phyloP scores from a whole-genome alignment of 176 grass and related monocot species.

The Oryza officinalis region DNA sequence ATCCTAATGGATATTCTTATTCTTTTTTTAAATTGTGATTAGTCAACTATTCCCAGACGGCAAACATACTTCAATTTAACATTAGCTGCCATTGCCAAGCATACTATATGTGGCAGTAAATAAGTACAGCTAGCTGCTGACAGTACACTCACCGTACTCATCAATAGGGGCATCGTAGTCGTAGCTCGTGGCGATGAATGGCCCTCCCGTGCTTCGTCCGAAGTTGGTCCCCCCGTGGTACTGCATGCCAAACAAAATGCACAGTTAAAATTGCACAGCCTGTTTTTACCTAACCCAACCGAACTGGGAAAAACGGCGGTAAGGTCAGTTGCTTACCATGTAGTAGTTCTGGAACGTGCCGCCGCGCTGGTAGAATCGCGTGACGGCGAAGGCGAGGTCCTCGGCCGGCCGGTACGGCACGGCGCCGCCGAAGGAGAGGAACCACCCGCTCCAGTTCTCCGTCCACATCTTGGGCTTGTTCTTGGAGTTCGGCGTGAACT shows the following conservation, averaged over 20 bases:
- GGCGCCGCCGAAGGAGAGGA: conserved; percentile 83
- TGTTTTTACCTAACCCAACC: not conserved
- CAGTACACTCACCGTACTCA: conserved; percentile 73
- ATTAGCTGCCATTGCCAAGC: not conserved
- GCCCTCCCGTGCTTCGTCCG: conserved; percentile 70
- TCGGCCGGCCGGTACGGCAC: conserved; percentile 85
- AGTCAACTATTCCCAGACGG: not conserved
- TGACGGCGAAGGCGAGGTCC: conserved; percentile 93
- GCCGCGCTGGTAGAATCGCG: conserved; percentile 92
- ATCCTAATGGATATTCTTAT: not conserved
- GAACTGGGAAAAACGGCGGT: not conserved
- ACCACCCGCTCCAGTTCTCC: conserved; percentile 96
- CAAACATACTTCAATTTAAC: not conserved
- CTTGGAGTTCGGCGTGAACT: conserved; percentile 77
- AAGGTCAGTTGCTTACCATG: conserved; percentile 44
- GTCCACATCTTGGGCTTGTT: conserved; percentile 95
- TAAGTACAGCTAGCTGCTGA: not conserved
- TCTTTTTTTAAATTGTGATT: not conserved
- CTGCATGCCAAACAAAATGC: conserved; percentile 32
- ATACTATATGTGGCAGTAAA: not conserved
- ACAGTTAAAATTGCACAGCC: conserved; percentile 1
- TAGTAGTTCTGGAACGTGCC: conserved; percentile 99
- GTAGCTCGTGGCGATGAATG: conserved; percentile 97
- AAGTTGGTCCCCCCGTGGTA: conserved; percentile 98
- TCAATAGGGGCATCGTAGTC: conserved; percentile 98